These are phyloP conservation scores for Durusdinium trenchii DNA, from an alignment of 73 alveolate species.

Conservation along the genomic window DNA sequence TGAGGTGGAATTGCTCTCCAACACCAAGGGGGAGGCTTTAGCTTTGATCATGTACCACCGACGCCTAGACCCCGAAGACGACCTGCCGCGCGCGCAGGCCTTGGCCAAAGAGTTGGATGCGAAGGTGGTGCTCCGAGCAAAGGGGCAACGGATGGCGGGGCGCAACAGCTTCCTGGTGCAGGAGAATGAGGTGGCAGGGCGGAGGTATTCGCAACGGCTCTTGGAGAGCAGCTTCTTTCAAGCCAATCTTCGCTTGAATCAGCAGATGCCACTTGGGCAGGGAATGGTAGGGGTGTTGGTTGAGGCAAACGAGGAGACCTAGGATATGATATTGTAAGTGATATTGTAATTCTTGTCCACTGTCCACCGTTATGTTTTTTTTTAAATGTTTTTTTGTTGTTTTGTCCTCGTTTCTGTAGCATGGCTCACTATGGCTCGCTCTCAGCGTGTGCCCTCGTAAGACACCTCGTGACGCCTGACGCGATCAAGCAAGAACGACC, in stretches of 20 bases:
- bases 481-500: too few relatives aligned
- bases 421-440: too few relatives aligned
- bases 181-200: conserved; percentile 71
- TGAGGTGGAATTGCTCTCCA: conserved; percentile 81
- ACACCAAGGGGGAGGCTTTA: conserved; percentile 36
- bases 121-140: conserved; percentile 76
- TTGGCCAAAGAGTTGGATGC: conserved; percentile 20
- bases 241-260: conserved; percentile 61
- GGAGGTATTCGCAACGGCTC: conserved; percentile 63
- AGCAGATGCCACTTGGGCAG: not conserved
- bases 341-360: too few relatives aligned
- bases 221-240: conserved; percentile 65
- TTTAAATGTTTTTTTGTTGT: too few relatives aligned
- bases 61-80: conserved; percentile 39
- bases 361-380: too few relatives aligned
- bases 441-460: too few relatives aligned
- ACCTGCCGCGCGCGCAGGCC: not conserved
- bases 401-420: too few relatives aligned
- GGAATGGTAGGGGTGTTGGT: too few relatives aligned
- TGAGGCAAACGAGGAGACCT: too few relatives aligned
- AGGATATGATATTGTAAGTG: too few relatives aligned
- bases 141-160: conserved; percentile 65
- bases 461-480: too few relatives aligned
- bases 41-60: conserved; percentile 76
- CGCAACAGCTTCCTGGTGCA: conserved; percentile 63